Percentiles rank a stretch among this genome's conserved stretches.
These are phyloP conservation scores for Boletales sp. DNA, from an alignment of 768 basidiomycete species.

Conservation along the genomic window DNA sequence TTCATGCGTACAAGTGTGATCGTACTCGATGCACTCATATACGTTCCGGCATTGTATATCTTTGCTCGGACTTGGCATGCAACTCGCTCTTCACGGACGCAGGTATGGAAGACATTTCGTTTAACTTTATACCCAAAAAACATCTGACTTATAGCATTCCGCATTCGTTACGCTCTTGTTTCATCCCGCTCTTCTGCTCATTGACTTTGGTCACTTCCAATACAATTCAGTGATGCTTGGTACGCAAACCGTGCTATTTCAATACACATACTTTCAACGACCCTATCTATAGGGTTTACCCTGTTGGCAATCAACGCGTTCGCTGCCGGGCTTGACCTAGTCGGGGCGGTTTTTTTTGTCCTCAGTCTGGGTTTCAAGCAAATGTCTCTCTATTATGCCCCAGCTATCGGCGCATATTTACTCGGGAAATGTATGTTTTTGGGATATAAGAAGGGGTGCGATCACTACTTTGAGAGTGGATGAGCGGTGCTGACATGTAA, in stretches of 20 bases:
- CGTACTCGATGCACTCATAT: slow-evolving; percentile 62
- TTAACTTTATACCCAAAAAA: not conserved
- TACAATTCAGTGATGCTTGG: slow-evolving; percentile 95
- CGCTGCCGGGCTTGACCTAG: slow-evolving; percentile 60
- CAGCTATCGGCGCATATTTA: slow-evolving; percentile 87
- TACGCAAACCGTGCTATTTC: slow-evolving; percentile 25
- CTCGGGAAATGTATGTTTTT: slow-evolving; percentile 86
- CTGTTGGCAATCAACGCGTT: slow-evolving; percentile 70
- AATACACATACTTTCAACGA: not conserved
- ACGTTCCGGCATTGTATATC: slow-evolving; percentile 66
- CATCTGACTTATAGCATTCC: slow-evolving; percentile 32
- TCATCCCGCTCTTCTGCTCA: slow-evolving; percentile 78
- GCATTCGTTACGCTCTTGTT: slow-evolving; percentile 71
- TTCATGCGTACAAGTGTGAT: slow-evolving; percentile 84
- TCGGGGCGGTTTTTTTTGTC: slow-evolving; percentile 78
- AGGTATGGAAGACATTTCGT: slow-evolving; percentile 44
- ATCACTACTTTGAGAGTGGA: not conserved
- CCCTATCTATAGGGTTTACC: slow-evolving; percentile 52
- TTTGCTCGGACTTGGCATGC: slow-evolving; percentile 67
- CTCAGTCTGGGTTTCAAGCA: slow-evolving; percentile 91
- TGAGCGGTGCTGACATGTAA: slow-evolving; percentile 1
- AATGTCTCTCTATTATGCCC: slow-evolving; percentile 93
- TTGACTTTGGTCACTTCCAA: slow-evolving; percentile 95
- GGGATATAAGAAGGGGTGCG: slow-evolving; percentile 68
- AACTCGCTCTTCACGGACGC: slow-evolving; percentile 69